Conservation (phyloP, 129 eudicot genomes). For the Cynara cardunculus region DNA sequence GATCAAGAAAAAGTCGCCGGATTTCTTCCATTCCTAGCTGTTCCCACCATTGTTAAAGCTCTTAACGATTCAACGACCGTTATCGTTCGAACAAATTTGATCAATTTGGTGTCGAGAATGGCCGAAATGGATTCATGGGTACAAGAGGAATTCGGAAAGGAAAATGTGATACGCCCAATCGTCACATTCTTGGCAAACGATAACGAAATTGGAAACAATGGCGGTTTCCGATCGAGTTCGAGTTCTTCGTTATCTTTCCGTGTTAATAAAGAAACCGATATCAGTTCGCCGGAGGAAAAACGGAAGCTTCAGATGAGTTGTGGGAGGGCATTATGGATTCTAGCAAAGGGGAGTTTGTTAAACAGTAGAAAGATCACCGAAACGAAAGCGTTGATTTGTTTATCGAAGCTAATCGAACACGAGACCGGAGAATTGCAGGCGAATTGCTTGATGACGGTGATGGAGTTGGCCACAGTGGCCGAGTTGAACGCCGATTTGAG, state of each 20-base stretch:
- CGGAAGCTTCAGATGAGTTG: slow-evolving; percentile 47
- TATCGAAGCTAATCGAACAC: slow-evolving; percentile 58
- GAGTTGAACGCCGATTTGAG: slow-evolving; percentile 58
- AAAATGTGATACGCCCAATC: slow-evolving; percentile 56
- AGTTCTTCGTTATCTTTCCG: slow-evolving; percentile 35
- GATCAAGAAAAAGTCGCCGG: slow-evolving; percentile 36
- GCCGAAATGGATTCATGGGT: slow-evolving; percentile 40
- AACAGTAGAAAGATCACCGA: slow-evolving; percentile 70
- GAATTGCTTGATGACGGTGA: slow-evolving; percentile 61
- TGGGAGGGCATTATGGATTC: slow-evolving; percentile 53
- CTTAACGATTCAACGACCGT: slow-evolving; percentile 40
- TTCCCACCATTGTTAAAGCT: slow-evolving; percentile 40
- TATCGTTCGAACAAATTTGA: slow-evolving; percentile 46
- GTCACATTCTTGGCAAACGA: slow-evolving; percentile 48
- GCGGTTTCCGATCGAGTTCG: slow-evolving; percentile 22
- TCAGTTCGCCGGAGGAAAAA: slow-evolving; percentile 52
- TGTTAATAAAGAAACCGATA: slow-evolving; percentile 40
- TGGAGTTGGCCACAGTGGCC: slow-evolving; percentile 70
- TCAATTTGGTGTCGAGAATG: slow-evolving; percentile 56
- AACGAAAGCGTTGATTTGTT: slow-evolving; percentile 61
- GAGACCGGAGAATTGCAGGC: slow-evolving; percentile 51
- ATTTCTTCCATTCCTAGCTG: slow-evolving; percentile 37
- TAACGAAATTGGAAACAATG: slow-evolving; percentile 29
- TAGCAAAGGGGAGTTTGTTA: slow-evolving; percentile 49
- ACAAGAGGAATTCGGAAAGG: slow-evolving; percentile 73